phyloP scores from a whole-genome alignment of 805 yeast species.

The Hanseniaspora thailandica region DNA sequence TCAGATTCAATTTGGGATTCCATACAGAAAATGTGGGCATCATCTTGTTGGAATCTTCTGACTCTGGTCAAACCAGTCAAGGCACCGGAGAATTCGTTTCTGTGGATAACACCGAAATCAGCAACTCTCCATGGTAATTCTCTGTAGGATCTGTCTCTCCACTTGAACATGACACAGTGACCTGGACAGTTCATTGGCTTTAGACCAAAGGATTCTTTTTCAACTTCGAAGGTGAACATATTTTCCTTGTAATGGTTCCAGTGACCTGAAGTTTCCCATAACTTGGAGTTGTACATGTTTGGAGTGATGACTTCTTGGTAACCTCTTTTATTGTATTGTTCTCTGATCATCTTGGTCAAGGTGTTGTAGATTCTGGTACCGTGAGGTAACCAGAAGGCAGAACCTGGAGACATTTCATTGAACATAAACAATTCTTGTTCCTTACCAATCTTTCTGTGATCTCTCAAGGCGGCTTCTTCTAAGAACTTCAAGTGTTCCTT shows the following conservation, averaged over 20 bases:
- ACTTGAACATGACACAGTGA: conserved; percentile 84
- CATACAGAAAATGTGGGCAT: conserved; percentile 95
- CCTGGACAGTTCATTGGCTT: conserved; percentile 93
- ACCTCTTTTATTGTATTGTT: conserved; percentile 84
- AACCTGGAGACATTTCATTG: conserved; percentile 95
- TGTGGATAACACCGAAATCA: conserved; percentile 92
- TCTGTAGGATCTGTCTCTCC: conserved; percentile 88
- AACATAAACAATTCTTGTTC: conserved; percentile 94
- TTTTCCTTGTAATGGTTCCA: conserved; percentile 97
- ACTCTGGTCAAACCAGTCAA: conserved; percentile 91
- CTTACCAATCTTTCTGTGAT: conserved; percentile 89
- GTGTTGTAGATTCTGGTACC: conserved; percentile 95
- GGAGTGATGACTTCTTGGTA: conserved; percentile 98
- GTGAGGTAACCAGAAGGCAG: conserved; percentile 97
- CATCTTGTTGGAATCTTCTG: conserved; percentile 98
- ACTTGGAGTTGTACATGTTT: conserved; percentile 91
- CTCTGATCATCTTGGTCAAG: conserved; percentile 64
- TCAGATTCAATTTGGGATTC: conserved; percentile 81
- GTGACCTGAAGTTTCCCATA: conserved; percentile 98
- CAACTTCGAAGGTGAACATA: conserved; percentile 94
- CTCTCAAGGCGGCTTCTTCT: conserved; percentile 92
- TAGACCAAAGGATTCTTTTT: conserved; percentile 86
- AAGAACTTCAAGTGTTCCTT: conserved; percentile 87
- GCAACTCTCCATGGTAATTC: conserved; percentile 99
- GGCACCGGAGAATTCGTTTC: conserved; percentile 95